Conservation (phyloP, 2,329 filamentous ascomycete species). For the Aspergillus fischeri region DNA sequence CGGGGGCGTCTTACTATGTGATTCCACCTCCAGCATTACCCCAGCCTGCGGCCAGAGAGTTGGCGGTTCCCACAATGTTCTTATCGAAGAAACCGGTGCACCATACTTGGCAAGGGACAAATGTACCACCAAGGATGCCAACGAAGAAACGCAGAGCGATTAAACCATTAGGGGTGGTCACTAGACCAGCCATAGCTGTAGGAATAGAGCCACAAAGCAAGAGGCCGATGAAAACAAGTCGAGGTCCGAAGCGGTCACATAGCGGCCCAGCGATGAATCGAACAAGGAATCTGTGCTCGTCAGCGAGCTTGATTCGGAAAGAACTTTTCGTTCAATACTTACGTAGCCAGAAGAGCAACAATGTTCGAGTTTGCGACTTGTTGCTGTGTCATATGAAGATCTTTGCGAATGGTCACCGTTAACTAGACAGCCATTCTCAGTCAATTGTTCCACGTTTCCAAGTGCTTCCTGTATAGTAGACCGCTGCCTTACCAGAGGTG, state of each 20-base stretch:
- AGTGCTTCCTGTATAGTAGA: conserved; percentile 3
- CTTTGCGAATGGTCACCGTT: conserved; percentile 72
- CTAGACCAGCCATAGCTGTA: conserved; percentile 74
- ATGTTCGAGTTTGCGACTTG: conserved; percentile 90
- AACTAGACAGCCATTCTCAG: conserved; percentile 42
- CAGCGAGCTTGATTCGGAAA: not conserved
- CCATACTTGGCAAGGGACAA: conserved; percentile 74
- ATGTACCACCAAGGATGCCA: conserved; percentile 42
- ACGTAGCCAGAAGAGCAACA: conserved; percentile 69
- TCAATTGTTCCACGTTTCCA: not conserved
- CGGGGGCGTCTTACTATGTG: conserved; percentile 55
- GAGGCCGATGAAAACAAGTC: conserved; percentile 71
- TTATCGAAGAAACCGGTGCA: conserved; percentile 91
- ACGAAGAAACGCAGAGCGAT: conserved; percentile 44
- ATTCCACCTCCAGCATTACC: conserved; percentile 87
- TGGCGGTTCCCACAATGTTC: conserved; percentile 84
- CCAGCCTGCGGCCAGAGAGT: conserved; percentile 77
- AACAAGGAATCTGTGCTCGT: conserved; percentile 58
- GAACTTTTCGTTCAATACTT: conserved; percentile 19
- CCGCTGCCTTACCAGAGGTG: conserved; percentile 62
- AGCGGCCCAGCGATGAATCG: conserved; percentile 73
- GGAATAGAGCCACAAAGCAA: conserved; percentile 77
- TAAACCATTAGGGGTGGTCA: conserved; percentile 57
- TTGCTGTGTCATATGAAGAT: conserved; percentile 65
- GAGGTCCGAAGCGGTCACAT: conserved; percentile 81